Evolutionary conservation across 2,329 filamentous ascomycete genomes (phyloP).

Genomic region (Pseudogymnoascus destructans): DNA sequence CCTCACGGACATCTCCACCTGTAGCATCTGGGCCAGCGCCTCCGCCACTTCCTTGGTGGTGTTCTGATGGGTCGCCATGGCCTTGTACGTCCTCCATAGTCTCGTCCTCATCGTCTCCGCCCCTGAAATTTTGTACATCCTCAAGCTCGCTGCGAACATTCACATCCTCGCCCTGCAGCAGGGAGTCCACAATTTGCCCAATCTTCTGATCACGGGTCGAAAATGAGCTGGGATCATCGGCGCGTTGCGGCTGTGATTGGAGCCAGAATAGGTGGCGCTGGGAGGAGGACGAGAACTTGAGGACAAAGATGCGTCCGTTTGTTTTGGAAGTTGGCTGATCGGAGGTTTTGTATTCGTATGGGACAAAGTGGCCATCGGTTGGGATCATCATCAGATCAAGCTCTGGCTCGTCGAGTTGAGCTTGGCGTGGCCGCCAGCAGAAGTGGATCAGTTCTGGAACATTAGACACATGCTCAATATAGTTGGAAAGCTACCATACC

Average conservation of each 20-base stretch:
- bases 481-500: conserved; percentile 35
- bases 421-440: conserved; percentile 80
- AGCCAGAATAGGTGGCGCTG: conserved; percentile 92
- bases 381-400: conserved; percentile 92
- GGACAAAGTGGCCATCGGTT: conserved; percentile 71
- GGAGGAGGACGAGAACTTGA: conserved; percentile 89
- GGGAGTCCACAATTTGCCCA: conserved; percentile 69
- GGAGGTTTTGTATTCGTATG: conserved; percentile 60
- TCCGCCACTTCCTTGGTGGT: conserved; percentile 52
- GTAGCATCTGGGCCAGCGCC: conserved; percentile 79
- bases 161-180: conserved; percentile 82
- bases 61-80: conserved; percentile 43
- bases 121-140: conserved; percentile 40
- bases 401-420: conserved; percentile 58
- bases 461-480: conserved; percentile 13
- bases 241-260: conserved; percentile 73
- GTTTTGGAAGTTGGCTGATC: conserved; percentile 49
- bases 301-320: conserved; percentile 80
- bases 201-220: conserved; percentile 78
- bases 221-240: conserved; percentile 61
- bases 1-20: conserved; percentile 80
- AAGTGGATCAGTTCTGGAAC: conserved; percentile 74
- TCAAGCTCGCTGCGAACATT: conserved; percentile 63
- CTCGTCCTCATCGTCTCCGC: conserved; percentile 55
- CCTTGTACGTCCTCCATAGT: conserved; percentile 68